phyloP scores from a whole-genome alignment of 345 rosid species.

The Syzygium aromaticum region DNA sequence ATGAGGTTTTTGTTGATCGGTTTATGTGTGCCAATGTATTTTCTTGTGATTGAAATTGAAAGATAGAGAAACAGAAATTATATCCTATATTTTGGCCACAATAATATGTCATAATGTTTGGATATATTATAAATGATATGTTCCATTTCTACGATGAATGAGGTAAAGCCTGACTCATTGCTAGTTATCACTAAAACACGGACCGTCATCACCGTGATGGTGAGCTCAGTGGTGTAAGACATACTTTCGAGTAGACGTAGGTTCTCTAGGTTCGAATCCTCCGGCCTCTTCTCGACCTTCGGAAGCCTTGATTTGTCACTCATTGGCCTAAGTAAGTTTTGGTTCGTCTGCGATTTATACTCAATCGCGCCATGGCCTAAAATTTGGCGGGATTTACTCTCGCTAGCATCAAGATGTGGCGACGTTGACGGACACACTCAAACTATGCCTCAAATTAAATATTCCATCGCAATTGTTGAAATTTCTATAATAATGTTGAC shows the following conservation, averaged over 20 bases:
- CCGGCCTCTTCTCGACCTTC: fast-evolving
- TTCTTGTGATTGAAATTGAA: no score
- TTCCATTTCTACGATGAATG: not conserved
- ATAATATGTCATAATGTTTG: not conserved
- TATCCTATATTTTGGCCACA: no score
- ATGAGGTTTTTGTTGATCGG: no score
- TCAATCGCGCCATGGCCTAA: not conserved
- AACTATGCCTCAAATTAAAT: not conserved
- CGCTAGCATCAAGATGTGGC: not conserved
- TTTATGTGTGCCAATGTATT: no score
- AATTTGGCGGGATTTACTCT: not conserved
- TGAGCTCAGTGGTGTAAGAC: not conserved
- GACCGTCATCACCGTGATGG: no score
- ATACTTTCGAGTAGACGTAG: not conserved
- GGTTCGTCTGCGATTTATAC: no score
- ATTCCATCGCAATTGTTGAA: not conserved
- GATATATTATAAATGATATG: not conserved
- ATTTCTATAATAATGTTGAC: no score
- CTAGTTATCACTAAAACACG: not conserved
- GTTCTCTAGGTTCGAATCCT: not conserved
- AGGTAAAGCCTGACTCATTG: not conserved
- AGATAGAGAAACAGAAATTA: no score
- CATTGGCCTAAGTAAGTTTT: not conserved
- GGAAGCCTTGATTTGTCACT: not conserved
- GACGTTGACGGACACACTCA: not conserved